Evolutionary conservation across 2,329 filamentous ascomycete genomes (phyloP).

Genomic region (Alternaria viburni): DNA sequence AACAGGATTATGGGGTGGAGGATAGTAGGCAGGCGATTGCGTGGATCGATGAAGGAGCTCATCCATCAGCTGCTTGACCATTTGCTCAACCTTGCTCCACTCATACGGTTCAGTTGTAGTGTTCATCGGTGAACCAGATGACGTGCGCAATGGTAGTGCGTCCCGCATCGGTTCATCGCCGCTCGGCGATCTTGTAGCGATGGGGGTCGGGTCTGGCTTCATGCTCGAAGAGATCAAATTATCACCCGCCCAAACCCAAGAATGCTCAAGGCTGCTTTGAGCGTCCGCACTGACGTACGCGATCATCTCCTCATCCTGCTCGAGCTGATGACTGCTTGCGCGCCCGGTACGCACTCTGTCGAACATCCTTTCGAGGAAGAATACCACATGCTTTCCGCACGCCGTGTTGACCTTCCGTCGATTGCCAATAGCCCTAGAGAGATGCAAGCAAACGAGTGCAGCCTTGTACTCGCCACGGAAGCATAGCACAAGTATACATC

Average conservation of each 20-base stretch:
- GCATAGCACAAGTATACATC: constrained; percentile 80
- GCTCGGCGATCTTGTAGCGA: constrained; percentile 21
- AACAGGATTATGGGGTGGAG: constrained; percentile 45
- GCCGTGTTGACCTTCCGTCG: constrained; percentile 74
- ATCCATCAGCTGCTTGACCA: constrained; percentile 62
- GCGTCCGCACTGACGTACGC: constrained; percentile 86
- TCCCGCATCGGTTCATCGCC: constrained; percentile 40
- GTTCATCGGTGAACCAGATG: constrained; percentile 61
- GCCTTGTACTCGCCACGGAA: constrained; percentile 75
- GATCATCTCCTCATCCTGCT: constrained; percentile 84
- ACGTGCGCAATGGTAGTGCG: constrained; percentile 56
- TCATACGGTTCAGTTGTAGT: constrained; percentile 76
- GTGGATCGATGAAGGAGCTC: constrained; percentile 49
- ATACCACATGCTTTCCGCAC: constrained; percentile 81
- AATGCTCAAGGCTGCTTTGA: constrained; percentile 76
- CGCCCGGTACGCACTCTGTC: constrained; percentile 59
- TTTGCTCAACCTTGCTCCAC: constrained; percentile 76
- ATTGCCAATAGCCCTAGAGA: constrained; percentile 73
- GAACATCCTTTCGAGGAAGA: constrained; percentile 75
- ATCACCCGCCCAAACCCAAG: constrained; percentile 77
- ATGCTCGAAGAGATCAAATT: constrained; percentile 39
- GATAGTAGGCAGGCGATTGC: constrained; percentile 41
- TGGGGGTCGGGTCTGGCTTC: constrained; percentile 11
- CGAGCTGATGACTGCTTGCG: constrained; percentile 50
- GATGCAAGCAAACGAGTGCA: constrained; percentile 75